These are phyloP conservation scores for Coemansia linderi DNA, from an alignment of 371 early-diverging fungal genomes.

Conservation along the genomic window DNA sequence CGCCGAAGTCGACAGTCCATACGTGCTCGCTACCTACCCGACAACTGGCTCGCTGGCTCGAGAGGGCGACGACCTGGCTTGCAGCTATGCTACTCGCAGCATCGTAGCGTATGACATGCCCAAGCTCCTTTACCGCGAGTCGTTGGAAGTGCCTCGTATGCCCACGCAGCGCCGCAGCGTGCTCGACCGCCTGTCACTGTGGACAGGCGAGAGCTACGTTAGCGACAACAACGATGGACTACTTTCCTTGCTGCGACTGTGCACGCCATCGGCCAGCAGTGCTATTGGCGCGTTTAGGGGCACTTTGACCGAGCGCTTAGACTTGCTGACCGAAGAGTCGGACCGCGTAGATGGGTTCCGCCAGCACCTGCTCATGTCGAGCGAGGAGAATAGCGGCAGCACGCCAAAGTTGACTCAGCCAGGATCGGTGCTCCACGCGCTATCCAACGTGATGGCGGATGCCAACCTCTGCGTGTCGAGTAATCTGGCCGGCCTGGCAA, in stretches of 20 bases:
- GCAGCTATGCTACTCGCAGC: conserved; percentile 67
- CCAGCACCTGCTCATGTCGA: conserved; percentile 23
- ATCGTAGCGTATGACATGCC: conserved; percentile 68
- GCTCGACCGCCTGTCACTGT: conserved; percentile 63
- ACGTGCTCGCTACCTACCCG: conserved; percentile 65
- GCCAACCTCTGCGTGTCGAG: conserved; percentile 41
- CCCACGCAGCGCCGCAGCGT: conserved; percentile 47
- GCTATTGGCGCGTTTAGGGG: conserved; percentile 60
- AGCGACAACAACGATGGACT: conserved; percentile 28
- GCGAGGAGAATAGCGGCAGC: background rate
- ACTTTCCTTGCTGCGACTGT: conserved; percentile 68
- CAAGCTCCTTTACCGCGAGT: conserved; percentile 69
- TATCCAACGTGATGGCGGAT: conserved; percentile 40
- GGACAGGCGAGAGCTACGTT: conserved; percentile 59
- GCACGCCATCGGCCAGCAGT: conserved; percentile 61
- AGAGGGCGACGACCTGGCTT: conserved; percentile 61
- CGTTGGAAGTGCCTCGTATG: conserved; percentile 61
- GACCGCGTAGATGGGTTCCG: conserved; percentile 2
- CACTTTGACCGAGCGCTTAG: conserved; percentile 59
- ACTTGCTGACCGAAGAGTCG: conserved; percentile 23
- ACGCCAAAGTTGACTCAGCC: background rate
- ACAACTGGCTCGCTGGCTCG: conserved; percentile 66
- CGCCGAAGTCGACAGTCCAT: conserved; percentile 78
- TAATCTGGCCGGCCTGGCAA: conserved; percentile 34
- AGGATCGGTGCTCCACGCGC: conserved; percentile 42